Evolutionary conservation across 495 filamentous ascomycete genomes (phyloP).

Genomic region (Stereocaulon alpinum): DNA sequence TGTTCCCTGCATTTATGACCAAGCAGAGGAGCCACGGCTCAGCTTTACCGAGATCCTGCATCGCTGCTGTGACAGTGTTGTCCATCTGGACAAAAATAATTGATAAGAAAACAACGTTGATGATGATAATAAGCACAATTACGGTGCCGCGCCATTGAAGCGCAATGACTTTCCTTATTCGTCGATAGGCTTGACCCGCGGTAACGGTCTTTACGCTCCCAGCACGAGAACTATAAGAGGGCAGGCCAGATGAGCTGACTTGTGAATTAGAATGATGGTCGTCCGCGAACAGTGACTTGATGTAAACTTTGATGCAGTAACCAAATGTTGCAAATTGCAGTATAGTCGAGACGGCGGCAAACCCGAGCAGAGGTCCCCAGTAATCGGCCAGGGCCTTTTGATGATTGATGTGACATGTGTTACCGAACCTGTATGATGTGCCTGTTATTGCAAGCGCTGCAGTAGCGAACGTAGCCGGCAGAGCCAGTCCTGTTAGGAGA

Average conservation of each 20-base stretch:
- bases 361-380: slow-evolving; percentile 79
- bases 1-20: slow-evolving; percentile 45
- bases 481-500: slow-evolving; percentile 69
- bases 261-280: slow-evolving; percentile 47
- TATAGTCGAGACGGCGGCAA: slow-evolving; percentile 66
- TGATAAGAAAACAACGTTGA: slow-evolving; percentile 84
- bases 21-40: slow-evolving; percentile 67
- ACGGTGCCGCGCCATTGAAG: slow-evolving; percentile 89
- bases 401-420: slow-evolving; percentile 88
- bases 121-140: slow-evolving; percentile 76
- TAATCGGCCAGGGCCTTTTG: slow-evolving; percentile 68
- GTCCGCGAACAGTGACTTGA: slow-evolving; percentile 69
- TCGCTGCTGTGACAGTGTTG: slow-evolving; percentile 47
- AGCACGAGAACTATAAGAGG: slow-evolving; percentile 50
- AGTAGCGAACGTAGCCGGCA: slow-evolving; percentile 62
- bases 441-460: slow-evolving; percentile 75
- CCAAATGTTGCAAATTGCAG: slow-evolving; percentile 77
- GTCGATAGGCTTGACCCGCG: slow-evolving; percentile 76
- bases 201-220: slow-evolving; percentile 73
- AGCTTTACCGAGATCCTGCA: slow-evolving; percentile 42
- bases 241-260: slow-evolving; percentile 54
- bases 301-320: slow-evolving; percentile 91
- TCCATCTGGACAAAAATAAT: slow-evolving; percentile 83
- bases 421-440: slow-evolving; percentile 86
- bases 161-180: slow-evolving; percentile 74